phyloP scores from a whole-genome alignment of 257 asterid genomes.

The Fraxinus cuspidata region DNA sequence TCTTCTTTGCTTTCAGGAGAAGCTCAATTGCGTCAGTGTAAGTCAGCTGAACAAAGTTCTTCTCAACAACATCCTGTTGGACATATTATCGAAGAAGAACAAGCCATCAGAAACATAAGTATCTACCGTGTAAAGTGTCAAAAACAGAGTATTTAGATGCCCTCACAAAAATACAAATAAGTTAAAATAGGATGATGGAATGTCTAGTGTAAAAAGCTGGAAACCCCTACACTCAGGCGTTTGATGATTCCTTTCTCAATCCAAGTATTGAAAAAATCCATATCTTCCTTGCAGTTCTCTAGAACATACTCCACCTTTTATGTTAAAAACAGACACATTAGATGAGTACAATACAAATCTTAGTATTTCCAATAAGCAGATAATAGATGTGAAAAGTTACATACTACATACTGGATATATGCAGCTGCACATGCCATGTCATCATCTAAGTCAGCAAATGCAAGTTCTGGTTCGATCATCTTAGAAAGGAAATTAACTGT shows the following conservation, averaged over 20 bases:
- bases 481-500: conserved; percentile 39
- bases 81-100: conserved; percentile 25
- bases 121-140: not conserved
- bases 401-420: conserved; percentile 99
- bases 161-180: not conserved
- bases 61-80: conserved; percentile 83
- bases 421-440: conserved; percentile 99
- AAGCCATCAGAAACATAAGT: conserved; percentile 32
- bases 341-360: not conserved
- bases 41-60: conserved; percentile 75
- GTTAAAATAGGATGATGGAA: not conserved
- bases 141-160: not conserved
- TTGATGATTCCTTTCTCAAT: conserved; percentile 89
- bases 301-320: conserved; percentile 77
- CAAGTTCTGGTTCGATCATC: conserved; percentile 99
- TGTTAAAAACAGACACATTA: not conserved
- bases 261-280: conserved; percentile 96
- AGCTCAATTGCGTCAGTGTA: conserved; percentile 84
- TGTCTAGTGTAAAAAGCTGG: conserved; percentile 6
- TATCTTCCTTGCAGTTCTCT: conserved; percentile 96
- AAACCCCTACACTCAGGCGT: conserved; percentile 65
- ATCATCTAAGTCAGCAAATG: conserved; percentile 95
- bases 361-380: conserved; percentile 5
- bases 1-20: conserved; percentile 69
- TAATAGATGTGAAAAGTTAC: conserved; percentile 65